Conservation (phyloP, 768 basidiomycete species). For the Cystofilobasidium macerans region DNA sequence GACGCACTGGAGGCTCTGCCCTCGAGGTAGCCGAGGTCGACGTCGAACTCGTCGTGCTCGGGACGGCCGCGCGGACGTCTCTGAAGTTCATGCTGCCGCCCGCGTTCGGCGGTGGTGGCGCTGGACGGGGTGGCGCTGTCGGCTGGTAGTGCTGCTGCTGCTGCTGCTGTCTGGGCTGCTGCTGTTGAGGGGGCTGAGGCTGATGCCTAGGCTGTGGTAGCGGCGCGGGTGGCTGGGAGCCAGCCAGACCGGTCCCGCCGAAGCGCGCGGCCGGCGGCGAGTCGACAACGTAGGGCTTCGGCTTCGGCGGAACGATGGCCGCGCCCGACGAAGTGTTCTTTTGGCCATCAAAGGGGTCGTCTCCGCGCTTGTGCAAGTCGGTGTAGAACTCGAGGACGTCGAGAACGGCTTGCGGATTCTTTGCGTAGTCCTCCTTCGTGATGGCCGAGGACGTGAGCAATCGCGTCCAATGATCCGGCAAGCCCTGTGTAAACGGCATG, state of each 20-base stretch:
- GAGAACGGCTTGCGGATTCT: constrained; percentile 91
- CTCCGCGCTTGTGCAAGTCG: constrained; percentile 73
- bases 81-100: not conserved
- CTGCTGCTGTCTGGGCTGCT: too few relatives aligned
- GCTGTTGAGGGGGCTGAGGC: constrained; percentile 38
- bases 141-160: constrained; percentile 28
- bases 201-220: not conserved
- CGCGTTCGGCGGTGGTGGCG: constrained; percentile 4
- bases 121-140: constrained; percentile 25
- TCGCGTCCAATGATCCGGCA: constrained; percentile 95
- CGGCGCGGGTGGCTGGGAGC: constrained; percentile 34
- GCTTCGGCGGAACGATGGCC: constrained; percentile 3
- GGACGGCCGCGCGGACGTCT: not conserved
- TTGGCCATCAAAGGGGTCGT: constrained; percentile 52
- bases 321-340: not conserved
- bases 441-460: constrained; percentile 95
- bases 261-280: constrained; percentile 58
- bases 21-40: constrained; percentile 34
- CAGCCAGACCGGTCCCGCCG: constrained; percentile 82
- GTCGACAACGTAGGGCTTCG: constrained; percentile 5
- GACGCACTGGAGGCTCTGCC: constrained; percentile 43
- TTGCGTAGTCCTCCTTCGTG: constrained; percentile 93
- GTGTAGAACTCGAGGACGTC: constrained; percentile 98
- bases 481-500: constrained; percentile 48
- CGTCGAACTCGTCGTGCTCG: not conserved